Evolutionary conservation across 352 stramenopile species (phyloP).

Genomic region (Phytophthora citricola): DNA sequence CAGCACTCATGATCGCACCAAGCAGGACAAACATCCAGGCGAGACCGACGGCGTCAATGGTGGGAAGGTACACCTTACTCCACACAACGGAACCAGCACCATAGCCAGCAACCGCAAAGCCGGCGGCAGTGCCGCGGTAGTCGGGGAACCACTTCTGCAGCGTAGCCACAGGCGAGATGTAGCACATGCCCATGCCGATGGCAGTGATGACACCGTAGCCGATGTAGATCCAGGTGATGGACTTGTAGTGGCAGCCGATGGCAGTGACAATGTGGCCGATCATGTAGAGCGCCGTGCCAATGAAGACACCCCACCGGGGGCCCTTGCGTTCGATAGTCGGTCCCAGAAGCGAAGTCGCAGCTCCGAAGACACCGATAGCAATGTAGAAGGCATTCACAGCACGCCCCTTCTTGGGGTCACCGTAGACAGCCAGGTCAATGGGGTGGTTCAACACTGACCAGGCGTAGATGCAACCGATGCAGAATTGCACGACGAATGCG

Average conservation of each 20-base stretch:
- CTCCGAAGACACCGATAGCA: slow-evolving; percentile 63
- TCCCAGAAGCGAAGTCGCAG: slow-evolving; percentile 57
- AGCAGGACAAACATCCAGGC: slow-evolving; percentile 60
- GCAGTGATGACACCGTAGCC: slow-evolving; percentile 73
- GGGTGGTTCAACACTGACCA: slow-evolving; percentile 79
- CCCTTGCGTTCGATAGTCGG: slow-evolving; percentile 70
- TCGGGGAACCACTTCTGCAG: slow-evolving; percentile 84
- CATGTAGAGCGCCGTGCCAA: slow-evolving; percentile 56
- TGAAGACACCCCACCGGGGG: slow-evolving; percentile 46
- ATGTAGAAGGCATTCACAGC: slow-evolving; percentile 80
- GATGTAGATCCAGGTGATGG: slow-evolving; percentile 63
- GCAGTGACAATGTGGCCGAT: slow-evolving; percentile 61
- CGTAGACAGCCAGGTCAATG: slow-evolving; percentile 61
- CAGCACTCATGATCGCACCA: slow-evolving; percentile 46
- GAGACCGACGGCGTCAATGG: slow-evolving; percentile 56
- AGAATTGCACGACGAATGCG: slow-evolving; percentile 71
- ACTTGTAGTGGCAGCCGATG: slow-evolving; percentile 60
- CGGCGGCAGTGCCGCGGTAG: slow-evolving; percentile 70
- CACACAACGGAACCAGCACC: slow-evolving; percentile 67
- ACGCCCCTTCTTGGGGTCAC: slow-evolving; percentile 50
- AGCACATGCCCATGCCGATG: slow-evolving; percentile 71
- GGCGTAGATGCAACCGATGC: slow-evolving; percentile 74
- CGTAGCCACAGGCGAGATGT: slow-evolving; percentile 63
- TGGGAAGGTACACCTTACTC: slow-evolving; percentile 66
- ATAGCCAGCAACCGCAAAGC: slow-evolving; percentile 70